Base-by-base conservation (phyloP, 2,329 filamentous ascomycete genomes). In the Tolypocladium tundrense region DNA sequence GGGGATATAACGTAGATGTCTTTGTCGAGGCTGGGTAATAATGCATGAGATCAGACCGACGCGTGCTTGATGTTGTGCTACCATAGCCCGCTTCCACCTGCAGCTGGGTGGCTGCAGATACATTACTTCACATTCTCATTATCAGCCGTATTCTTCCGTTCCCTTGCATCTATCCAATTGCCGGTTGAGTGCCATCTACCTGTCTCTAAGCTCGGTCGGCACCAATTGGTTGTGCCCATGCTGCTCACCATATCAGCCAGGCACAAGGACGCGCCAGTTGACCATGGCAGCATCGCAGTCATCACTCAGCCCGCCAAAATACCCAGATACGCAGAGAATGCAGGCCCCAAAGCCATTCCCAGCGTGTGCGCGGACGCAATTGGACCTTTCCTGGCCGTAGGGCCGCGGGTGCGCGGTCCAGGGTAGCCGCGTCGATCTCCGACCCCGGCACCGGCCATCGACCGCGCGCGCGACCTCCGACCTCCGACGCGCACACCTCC, bases 361-460 rank as follows among this genome's bases (percentile, higher is more conserved):
- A 19, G 16, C 31, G 9, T 4, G 48, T 35, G 9, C 35, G 48
- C 48, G 13, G 48, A 13, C 48, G 9, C 31, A 51, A 51, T 33
- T 33, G 48, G 45, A 16, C 13, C 45, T 19, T 19, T 8, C 9
- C 14, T 6, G 10, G 0, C 45, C 16, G 19, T 4, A 0, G 16
- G 13, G 54, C 37, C 21, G 33, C 33, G 53, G 31, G 5, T 11
- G 8, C 45, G 8, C 19, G 45, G 53, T 59, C 21, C 51, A 65
- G 63, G 63, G 63, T 65, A 65, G 45, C 16, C 37, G 5, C 24
- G 24, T 54, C 52, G 19, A 55, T 45, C 54, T 55, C 42, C 54
- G 54, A 50, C 42, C 41, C 42, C 54, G 54, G 42, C 48, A 4
- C 55, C 48, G 39, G 48, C 39, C 42, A 50, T 56, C 54, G 54